phyloP scores from a whole-genome alignment of 352 stramenopile genomes.

The Globisporangium takayamanum region DNA sequence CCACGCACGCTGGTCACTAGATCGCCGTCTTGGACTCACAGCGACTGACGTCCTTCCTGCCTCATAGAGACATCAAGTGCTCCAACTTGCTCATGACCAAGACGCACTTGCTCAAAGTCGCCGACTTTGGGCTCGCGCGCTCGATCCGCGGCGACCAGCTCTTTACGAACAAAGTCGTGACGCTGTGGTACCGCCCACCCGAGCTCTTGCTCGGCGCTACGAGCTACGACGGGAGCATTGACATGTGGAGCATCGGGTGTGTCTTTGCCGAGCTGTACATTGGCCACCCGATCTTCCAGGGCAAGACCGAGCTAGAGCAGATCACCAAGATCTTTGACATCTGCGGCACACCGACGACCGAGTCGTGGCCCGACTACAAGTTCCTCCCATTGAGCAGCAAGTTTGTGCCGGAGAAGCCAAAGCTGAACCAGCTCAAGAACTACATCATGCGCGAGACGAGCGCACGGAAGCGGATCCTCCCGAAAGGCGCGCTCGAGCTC shows the following conservation, averaged over 20 bases:
- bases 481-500: conserved; percentile 87
- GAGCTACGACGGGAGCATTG: conserved; percentile 90
- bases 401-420: conserved; percentile 77
- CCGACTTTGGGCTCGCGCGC: conserved; percentile 81
- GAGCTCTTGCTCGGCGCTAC: conserved; percentile 93
- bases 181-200: conserved; percentile 92
- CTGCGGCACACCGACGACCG: conserved; percentile 75
- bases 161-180: conserved; percentile 96
- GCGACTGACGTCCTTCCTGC: background rate
- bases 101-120: conserved; percentile 77
- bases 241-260: conserved; percentile 94
- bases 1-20: background rate
- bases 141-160: conserved; percentile 80
- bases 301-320: conserved; percentile 85
- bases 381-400: conserved; percentile 76
- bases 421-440: conserved; percentile 54
- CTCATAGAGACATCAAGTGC: conserved; percentile 90
- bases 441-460: conserved; percentile 74
- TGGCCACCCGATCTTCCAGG: conserved; percentile 80
- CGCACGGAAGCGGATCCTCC: conserved; percentile 69
- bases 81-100: conserved; percentile 81
- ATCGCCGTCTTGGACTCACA: background rate
- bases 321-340: conserved; percentile 88
- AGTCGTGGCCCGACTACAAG: conserved; percentile 83
- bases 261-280: conserved; percentile 86